phyloP scores from a whole-genome alignment of 495 filamentous ascomycete genomes.

The Trichoderma gamsii region DNA sequence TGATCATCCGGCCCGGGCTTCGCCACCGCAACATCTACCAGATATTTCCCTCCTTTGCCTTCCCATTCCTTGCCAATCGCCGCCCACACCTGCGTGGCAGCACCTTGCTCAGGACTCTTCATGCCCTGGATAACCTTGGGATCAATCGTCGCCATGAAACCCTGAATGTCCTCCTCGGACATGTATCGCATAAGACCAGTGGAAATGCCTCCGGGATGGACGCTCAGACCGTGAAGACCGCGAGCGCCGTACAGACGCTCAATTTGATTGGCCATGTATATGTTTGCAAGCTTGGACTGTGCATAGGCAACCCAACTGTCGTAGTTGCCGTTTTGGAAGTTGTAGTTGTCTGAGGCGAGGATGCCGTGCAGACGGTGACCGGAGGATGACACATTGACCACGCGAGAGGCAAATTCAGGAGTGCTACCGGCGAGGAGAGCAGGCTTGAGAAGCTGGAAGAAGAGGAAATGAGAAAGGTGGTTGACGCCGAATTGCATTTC shows the following conservation, averaged over 20 bases:
- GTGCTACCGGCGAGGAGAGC: constrained; percentile 34
- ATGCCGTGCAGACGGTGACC: constrained; percentile 40
- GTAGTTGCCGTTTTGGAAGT: constrained; percentile 39
- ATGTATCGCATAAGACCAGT: constrained; percentile 28
- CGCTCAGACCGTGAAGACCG: constrained; percentile 30
- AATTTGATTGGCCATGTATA: constrained; percentile 50
- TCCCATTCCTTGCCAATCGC: constrained; percentile 35
- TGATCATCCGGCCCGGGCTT: constrained; percentile 23
- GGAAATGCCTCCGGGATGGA: constrained; percentile 43
- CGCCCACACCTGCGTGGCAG: constrained; percentile 35
- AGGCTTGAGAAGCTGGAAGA: constrained; percentile 49
- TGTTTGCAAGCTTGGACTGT: constrained; percentile 53
- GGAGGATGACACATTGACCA: constrained; percentile 36
- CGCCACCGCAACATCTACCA: constrained; percentile 17
- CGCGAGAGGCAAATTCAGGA: constrained; percentile 18
- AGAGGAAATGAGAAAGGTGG: constrained; percentile 54
- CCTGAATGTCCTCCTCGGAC: constrained; percentile 22
- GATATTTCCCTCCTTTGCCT: constrained; percentile 24
- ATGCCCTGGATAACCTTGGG: constrained; percentile 27
- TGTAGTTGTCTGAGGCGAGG: constrained; percentile 43
- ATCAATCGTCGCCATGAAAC: constrained; percentile 29
- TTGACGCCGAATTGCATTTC: constrained; percentile 56
- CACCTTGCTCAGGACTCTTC: constrained; percentile 39
- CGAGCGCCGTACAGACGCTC: constrained; percentile 32
- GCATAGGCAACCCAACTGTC: constrained; percentile 45